Percentiles rank a stretch among this genome's conserved stretches.
These are phyloP conservation scores for Xerocomus cyaneibrunnescens DNA, from an alignment of 1,284 basidiomycete genomes.

Conservation along the genomic window DNA sequence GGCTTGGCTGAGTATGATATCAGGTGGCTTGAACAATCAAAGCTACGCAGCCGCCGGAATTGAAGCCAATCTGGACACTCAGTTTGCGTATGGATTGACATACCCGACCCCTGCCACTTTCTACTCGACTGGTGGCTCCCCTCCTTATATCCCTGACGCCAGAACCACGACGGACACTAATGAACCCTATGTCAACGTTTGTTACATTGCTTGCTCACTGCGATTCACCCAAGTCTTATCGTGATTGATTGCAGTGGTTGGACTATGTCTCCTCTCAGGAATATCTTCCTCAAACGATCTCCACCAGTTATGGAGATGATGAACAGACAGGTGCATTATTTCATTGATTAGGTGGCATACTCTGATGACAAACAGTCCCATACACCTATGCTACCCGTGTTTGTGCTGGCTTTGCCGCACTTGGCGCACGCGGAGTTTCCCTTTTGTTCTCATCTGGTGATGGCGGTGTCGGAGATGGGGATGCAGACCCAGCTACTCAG, in stretches of 20 bases:
- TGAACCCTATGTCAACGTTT: conserved; percentile 61
- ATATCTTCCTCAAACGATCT: conserved; percentile 35
- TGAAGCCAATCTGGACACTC: conserved; percentile 73
- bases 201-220: conserved; percentile 12
- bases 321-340: conserved; percentile 57
- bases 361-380: conserved; percentile 49
- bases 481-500: conserved; percentile 48
- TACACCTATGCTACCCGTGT: conserved; percentile 57
- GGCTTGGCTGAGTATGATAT: neutral
- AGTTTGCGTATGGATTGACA: conserved; percentile 63
- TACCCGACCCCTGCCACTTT: conserved; percentile 50
- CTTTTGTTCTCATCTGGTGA: conserved; percentile 68
- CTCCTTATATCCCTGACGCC: conserved; percentile 57
- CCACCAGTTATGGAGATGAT: conserved; percentile 53
- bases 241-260: conserved; percentile 50
- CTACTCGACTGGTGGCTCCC: conserved; percentile 59
- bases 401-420: conserved; percentile 57
- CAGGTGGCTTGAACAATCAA: conserved; percentile 63
- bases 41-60: conserved; percentile 49
- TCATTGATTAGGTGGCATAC: neutral
- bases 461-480: conserved; percentile 64
- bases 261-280: conserved; percentile 46
- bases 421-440: conserved; percentile 63
- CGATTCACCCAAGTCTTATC: neutral
- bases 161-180: conserved; percentile 47